Conservation (phyloP, 352 stramenopile species). For the Blastocystis sp. region DNA sequence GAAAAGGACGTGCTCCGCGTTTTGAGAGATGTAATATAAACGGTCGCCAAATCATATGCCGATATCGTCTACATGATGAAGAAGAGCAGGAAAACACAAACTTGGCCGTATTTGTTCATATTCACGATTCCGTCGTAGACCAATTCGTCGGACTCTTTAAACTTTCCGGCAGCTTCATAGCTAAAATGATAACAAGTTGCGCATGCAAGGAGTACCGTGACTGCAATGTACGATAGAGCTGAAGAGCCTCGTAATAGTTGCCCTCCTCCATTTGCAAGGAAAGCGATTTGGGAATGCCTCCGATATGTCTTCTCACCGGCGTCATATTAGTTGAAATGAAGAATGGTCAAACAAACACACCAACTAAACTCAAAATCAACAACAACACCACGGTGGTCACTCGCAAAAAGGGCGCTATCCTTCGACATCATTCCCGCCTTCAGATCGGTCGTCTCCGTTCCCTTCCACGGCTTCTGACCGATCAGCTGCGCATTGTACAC, state of each 20-base stretch:
- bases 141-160: constrained; percentile 67
- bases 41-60: constrained; percentile 63
- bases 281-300: constrained; percentile 70
- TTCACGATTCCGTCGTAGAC: constrained; percentile 67
- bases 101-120: constrained; percentile 69
- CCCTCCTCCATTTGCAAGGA: constrained; percentile 67
- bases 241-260: constrained; percentile 73
- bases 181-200: constrained; percentile 61
- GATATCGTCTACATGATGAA: constrained; percentile 68
- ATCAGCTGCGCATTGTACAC: constrained; percentile 70
- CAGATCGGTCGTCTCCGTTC: constrained; percentile 65
- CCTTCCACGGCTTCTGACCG: constrained; percentile 67
- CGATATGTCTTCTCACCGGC: not conserved
- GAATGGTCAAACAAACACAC: constrained; percentile 1
- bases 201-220: constrained; percentile 54
- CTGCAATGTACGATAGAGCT: constrained; percentile 79
- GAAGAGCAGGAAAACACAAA: constrained; percentile 67
- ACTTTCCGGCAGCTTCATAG: constrained; percentile 69
- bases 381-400: constrained; percentile 72
- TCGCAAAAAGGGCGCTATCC: constrained; percentile 70
- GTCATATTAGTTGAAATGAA: not conserved
- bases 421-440: constrained; percentile 71
- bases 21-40: constrained; percentile 42
- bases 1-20: not conserved
- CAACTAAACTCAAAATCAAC: constrained; percentile 61